Evolutionary conservation across 331 rosid genomes (phyloP), one percentile per base, ranked within the genome.

Genomic region (Phaseolus coccineus): DNA sequence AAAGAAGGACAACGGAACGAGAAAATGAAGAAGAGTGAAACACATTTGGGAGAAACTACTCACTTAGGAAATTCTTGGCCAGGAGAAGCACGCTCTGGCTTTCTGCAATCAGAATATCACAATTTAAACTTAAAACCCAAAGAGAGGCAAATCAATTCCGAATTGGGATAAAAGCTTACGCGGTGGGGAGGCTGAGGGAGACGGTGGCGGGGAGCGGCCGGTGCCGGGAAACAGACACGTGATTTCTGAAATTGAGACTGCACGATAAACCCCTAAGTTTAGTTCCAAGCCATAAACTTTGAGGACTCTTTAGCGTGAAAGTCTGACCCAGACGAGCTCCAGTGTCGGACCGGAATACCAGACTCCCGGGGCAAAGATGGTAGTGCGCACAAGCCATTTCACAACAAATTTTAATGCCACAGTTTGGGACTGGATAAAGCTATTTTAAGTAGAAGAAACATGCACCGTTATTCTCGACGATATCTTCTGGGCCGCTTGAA

Each of bases 121-220:
- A 83, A 80, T 46, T 46, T 85, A 68, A 74, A 85, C 78, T 80
- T 27, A 76, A 86, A 88, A 84, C 77, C 71, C 80, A 37, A 77
- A 80, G 51, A 8, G 39, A 51, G 74, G 16, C 28, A 69, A 70
- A 8, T 16, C 2, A 69, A 50, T 16, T 5, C 14, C 58, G 52
- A 75, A 78, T 33, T 42, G 51, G 70, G 63, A 46, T 6, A n/a
- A 59, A n/a, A 50, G 63, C 86, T 87, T 87, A 93, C 97, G 88
- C 85, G 3, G 87, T 91, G 27, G 97, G 94, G 70, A 91, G 95
- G 84, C 92, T 86, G 61, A 77, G 42, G 59, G 92, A 78, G 71
- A 82, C 85, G 35, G 85, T 77, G 83, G 90, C 84, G 2, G 87
- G 72, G 51, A 82, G 27, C 37, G 85, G 80, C 1, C 81, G 93